These are phyloP conservation scores for Mortierella hygrophila DNA, from an alignment of 192 early-diverging fungal species.

Conservation along the genomic window DNA sequence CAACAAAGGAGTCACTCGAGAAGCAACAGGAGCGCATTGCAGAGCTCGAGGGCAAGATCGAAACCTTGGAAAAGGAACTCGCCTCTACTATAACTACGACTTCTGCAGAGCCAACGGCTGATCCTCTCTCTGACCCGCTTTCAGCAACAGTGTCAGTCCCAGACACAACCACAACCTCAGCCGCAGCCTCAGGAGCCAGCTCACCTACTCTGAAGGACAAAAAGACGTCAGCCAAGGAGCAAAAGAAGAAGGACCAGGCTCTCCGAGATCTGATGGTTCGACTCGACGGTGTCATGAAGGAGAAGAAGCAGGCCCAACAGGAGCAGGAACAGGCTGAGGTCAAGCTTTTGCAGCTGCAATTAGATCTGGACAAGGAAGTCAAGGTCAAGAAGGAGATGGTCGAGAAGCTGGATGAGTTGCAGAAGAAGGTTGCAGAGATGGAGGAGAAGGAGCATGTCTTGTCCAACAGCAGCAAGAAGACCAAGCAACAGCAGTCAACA, in stretches of 20 bases:
- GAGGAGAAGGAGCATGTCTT: slow-evolving; percentile 39
- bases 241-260: slow-evolving; percentile 54
- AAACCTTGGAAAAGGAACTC: slow-evolving; percentile 16
- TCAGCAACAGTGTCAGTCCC: slow-evolving; percentile 35
- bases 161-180: slow-evolving; percentile 21
- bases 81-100: not conserved
- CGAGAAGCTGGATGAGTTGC: slow-evolving; percentile 44
- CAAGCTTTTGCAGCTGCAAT: slow-evolving; percentile 41
- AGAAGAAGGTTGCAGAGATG: slow-evolving; percentile 48
- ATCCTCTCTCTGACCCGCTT: slow-evolving; percentile 33
- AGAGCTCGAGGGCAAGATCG: slow-evolving; percentile 43
- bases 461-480: slow-evolving; percentile 5
- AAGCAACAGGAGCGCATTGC: slow-evolving; percentile 28
- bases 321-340: slow-evolving; percentile 52
- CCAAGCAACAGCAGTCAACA: not conserved
- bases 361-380: slow-evolving; percentile 51
- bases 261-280: slow-evolving; percentile 48
- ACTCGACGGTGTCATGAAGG: slow-evolving; percentile 46
- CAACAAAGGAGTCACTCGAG: not conserved
- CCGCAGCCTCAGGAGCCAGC: slow-evolving; percentile 22
- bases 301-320: slow-evolving; percentile 50
- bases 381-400: slow-evolving; percentile 57
- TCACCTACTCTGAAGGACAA: slow-evolving; percentile 48
- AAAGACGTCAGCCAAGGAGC: slow-evolving; percentile 34
- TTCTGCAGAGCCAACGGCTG: slow-evolving; percentile 4